phyloP scores from a whole-genome alignment of 83 land plant species.

The Picea abies region DNA sequence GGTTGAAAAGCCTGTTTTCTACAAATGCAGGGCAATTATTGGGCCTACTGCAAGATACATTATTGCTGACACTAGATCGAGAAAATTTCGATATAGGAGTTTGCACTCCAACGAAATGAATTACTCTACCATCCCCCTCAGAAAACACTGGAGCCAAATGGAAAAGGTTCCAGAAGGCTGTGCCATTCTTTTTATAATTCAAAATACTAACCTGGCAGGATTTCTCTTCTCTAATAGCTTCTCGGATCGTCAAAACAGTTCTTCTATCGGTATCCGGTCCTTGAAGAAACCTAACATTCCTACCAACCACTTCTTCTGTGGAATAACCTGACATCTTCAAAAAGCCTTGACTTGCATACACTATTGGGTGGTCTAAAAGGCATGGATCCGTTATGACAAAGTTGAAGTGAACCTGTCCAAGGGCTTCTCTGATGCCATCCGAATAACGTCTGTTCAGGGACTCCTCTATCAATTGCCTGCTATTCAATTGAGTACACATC shows the following conservation, averaged over 20 bases:
- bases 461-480: conserved; percentile 9
- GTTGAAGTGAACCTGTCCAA: conserved; percentile 54
- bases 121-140: conserved; percentile 66
- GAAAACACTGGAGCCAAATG: conserved; percentile 81
- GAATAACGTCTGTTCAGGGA: conserved; percentile 56
- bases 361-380: conserved; percentile 86
- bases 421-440: conserved; percentile 45
- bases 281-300: conserved; percentile 84
- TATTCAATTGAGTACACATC: no score
- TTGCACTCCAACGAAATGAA: conserved; percentile 87
- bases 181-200: conserved; percentile 82
- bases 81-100: conserved; percentile 54
- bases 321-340: conserved; percentile 77
- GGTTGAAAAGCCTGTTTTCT: neutral
- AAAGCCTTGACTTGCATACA: conserved; percentile 89
- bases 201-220: conserved; percentile 61
- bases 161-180: conserved; percentile 85
- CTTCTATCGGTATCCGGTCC: conserved; percentile 84
- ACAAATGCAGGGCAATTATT: neutral
- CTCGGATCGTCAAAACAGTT: conserved; percentile 75
- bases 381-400: conserved; percentile 88
- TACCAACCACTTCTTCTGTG: conserved; percentile 72
- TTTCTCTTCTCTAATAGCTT: conserved; percentile 83
- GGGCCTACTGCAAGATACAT: neutral
- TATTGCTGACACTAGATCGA: neutral